Evolutionary conservation across 2,329 filamentous ascomycete genomes (phyloP), one percentile per base, ranked within the genome.

Genomic region (Fusarium subtropicale): DNA sequence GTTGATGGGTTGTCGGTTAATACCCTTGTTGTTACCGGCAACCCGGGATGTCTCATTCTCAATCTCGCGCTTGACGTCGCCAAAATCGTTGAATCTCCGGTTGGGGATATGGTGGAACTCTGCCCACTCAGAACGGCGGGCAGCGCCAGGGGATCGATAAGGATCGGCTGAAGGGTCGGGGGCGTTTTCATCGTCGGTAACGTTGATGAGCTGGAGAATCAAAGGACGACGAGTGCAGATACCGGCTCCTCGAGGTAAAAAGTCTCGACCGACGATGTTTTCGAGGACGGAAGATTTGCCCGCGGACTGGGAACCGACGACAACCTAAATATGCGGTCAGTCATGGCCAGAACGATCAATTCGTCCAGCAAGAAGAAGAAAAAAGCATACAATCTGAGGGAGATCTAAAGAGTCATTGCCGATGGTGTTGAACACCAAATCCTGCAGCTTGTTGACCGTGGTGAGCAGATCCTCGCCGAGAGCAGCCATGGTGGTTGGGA

Each of bases 391-490:
- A 87, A 99, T 99, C 84, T 99, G 96, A 62, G 96, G 96, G 60
- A 99, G 85, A 82, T 99, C 96, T 66, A 99, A 88, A 55, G 95
- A 98, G 81, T 99, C 96, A 85, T 94, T 98, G 82, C 96, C 96
- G 81, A 99, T 99, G 74, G 96, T 99, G 84, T 99, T 99, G 86
- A 99, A 99, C 77, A 99, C 96, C 78, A 99, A 84, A 82, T 98
- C 96, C 82, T 99, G 96, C 77, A 99, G 87, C 86, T 97, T 97
- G 86, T 99, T 99, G 84, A 99, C 96, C 71, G 94, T 97, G 75
- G 89, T 90, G 79, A 99, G 89, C 82, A 99, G 86, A 82, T 99
- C 94, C 82, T 99, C 96, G 78, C 96, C 95, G 76, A 99, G 90
- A 77, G 95, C 90, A 79, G 96, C 92, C 96, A 98, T 99, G 79